Evolutionary conservation across 2,329 filamentous ascomycete genomes (phyloP).

Genomic region (Arthrobotrys sinensis): DNA sequence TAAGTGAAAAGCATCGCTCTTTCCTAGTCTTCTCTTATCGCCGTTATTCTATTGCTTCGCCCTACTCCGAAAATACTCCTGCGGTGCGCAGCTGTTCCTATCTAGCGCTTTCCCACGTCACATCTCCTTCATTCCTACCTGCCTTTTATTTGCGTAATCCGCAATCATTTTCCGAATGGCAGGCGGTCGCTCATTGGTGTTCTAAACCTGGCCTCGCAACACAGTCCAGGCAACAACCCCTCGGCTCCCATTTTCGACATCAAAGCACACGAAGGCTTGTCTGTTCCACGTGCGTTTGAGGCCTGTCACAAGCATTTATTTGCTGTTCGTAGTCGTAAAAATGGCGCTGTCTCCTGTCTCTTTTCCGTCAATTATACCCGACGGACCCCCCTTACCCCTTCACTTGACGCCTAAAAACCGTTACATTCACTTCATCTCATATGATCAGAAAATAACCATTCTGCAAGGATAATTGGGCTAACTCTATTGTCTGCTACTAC

Average conservation of each 20-base stretch:
- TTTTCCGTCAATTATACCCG: constrained; percentile 13
- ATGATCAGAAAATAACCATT: constrained; percentile 3
- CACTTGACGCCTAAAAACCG: constrained; percentile 21
- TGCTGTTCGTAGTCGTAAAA: background rate
- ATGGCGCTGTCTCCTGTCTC: constrained; percentile 31
- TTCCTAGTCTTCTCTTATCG: constrained; percentile 27
- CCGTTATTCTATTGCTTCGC: constrained; percentile 12
- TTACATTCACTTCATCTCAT: constrained; percentile 20
- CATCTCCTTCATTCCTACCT: constrained; percentile 30
- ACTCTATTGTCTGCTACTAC: constrained; percentile 35
- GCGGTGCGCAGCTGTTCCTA: background rate
- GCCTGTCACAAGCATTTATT: constrained; percentile 44
- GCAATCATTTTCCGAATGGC: constrained; percentile 13
- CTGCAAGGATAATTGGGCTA: constrained; percentile 31
- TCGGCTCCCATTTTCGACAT: constrained; percentile 38
- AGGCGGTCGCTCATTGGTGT: constrained; percentile 20
- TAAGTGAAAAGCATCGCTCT: constrained; percentile 39
- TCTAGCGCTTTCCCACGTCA: constrained; percentile 18
- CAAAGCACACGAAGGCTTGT: constrained; percentile 16
- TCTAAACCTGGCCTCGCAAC: constrained; percentile 49
- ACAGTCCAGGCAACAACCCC: constrained; percentile 48
- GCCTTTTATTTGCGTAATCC: constrained; percentile 26
- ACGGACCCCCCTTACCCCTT: constrained; percentile 18
- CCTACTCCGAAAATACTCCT: background rate
- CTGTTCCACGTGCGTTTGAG: constrained; percentile 59